A percentile compares a stretch with the other conserved stretches of the same genome.
These are phyloP conservation scores for Vararia minispora DNA, from an alignment of 768 basidiomycete species.

Conservation along the genomic window DNA sequence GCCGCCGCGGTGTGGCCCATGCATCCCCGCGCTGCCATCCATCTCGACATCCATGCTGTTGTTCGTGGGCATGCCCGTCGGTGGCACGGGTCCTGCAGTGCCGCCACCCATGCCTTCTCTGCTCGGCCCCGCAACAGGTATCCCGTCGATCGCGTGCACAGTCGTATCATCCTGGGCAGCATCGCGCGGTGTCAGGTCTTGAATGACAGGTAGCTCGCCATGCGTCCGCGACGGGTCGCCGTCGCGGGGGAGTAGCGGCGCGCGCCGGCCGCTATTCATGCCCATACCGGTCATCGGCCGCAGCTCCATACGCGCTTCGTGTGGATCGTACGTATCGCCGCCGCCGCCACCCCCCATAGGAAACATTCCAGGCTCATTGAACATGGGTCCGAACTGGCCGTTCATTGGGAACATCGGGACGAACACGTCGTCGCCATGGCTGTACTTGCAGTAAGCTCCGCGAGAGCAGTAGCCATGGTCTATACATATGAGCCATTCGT, in stretches of 20 bases:
- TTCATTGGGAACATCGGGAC: slow-evolving; percentile 58
- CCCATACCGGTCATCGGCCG: slow-evolving; percentile 31
- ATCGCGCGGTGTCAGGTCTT: slow-evolving; percentile 61
- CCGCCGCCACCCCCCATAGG: slow-evolving; percentile 40
- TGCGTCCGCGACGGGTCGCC: slow-evolving; percentile 45
- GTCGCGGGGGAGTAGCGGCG: slow-evolving; percentile 47
- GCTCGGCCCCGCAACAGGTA: neutral
- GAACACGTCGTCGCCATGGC: slow-evolving; percentile 84
- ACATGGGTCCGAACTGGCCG: slow-evolving; percentile 55
- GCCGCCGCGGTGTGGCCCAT: slow-evolving; percentile 5
- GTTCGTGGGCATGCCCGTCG: slow-evolving; percentile 6
- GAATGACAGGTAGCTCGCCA: slow-evolving; percentile 75
- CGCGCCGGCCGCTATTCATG: slow-evolving; percentile 32
- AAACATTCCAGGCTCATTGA: slow-evolving; percentile 37
- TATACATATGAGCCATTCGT: slow-evolving; percentile 22
- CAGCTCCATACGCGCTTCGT: slow-evolving; percentile 74
- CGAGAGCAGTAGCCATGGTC: slow-evolving; percentile 89
- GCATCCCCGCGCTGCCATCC: slow-evolving; percentile 20
- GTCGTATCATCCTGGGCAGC: slow-evolving; percentile 21
- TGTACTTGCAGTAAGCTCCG: slow-evolving; percentile 83
- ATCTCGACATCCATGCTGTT: slow-evolving; percentile 22
- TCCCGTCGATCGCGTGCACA: slow-evolving; percentile 3
- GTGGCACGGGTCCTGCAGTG: neutral
- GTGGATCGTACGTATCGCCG: slow-evolving; percentile 62
- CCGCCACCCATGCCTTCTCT: slow-evolving; percentile 6